Percentiles rank a stretch among this genome's conserved stretches.
These are phyloP conservation scores for Tetrahymena elliotti DNA, from an alignment of 73 alveolate species.

Conservation along the genomic window DNA sequence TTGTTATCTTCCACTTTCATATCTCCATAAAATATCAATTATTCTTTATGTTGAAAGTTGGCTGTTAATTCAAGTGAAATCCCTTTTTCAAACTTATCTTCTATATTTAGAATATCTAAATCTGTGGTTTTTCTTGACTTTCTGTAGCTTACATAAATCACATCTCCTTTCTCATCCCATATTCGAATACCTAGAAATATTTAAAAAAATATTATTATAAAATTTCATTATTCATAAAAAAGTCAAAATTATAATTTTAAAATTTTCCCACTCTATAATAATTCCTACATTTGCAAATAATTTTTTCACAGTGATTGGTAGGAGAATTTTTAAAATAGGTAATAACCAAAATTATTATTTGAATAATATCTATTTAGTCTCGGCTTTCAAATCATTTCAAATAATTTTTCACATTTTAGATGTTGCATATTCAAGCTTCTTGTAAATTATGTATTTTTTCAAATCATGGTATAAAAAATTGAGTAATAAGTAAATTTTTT, in stretches of 20 bases:
- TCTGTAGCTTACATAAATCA: not conserved
- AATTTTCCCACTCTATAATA: no score
- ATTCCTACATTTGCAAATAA: no score
- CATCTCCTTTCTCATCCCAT: not conserved
- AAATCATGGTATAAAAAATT: no score
- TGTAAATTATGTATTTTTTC: no score
- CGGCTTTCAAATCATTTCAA: no score
- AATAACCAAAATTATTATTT: not conserved
- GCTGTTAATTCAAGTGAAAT: not conserved
- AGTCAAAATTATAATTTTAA: no score
- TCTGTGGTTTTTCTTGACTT: not conserved
- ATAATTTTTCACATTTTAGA: no score
- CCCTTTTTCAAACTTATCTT: not conserved
- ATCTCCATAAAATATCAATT: not conserved
- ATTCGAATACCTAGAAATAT: not conserved
- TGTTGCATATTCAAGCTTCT: no score
- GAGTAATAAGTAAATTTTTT: no score
- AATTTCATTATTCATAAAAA: no score
- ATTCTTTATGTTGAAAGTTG: not conserved
- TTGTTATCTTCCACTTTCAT: not conserved
- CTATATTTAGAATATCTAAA: not conserved
- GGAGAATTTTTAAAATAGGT: not conserved
- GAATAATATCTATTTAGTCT: no score
- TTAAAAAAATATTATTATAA: not conserved
- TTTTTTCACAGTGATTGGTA: no score